Percentiles rank a stretch among this genome's conserved stretches.
phyloP scores from a whole-genome alignment of 768 basidiomycete genomes.

The Kwoniella sp. region DNA sequence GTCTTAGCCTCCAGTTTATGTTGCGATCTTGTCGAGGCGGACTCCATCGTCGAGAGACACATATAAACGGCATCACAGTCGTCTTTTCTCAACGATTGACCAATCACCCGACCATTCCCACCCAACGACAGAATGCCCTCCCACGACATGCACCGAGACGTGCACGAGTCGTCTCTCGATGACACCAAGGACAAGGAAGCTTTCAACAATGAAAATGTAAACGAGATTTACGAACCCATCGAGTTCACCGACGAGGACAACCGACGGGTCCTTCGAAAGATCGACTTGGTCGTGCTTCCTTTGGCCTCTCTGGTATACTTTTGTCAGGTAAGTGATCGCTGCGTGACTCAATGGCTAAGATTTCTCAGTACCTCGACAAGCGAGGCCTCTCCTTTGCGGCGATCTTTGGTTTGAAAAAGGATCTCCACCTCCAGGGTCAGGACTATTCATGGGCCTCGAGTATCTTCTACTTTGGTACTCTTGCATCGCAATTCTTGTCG shows the following conservation, averaged over 20 bases:
- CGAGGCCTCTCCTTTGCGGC: constrained; percentile 16
- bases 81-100: neutral
- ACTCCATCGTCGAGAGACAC: too few relatives aligned
- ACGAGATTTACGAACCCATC: neutral
- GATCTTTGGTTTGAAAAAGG: constrained; percentile 18
- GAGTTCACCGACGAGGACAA: constrained; percentile 2
- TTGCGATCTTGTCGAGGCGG: neutral
- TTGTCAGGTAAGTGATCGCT: neutral
- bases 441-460: constrained; percentile 10
- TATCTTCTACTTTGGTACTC: constrained; percentile 20
- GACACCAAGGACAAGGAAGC: constrained; percentile 4
- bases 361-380: constrained; percentile 24
- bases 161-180: neutral
- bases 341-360: too few relatives aligned
- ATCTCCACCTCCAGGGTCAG: constrained; percentile 10
- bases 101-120: neutral
- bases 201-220: constrained; percentile 2
- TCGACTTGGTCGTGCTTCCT: constrained; percentile 16
- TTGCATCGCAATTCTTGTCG: constrained; percentile 12
- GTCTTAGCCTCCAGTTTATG: neutral
- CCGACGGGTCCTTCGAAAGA: constrained; percentile 10
- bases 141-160: neutral
- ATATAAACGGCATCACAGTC: neutral
- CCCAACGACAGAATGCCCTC: neutral
- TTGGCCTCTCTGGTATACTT: constrained; percentile 16